A percentile compares a stretch with the other conserved stretches of the same genome.
Conservation (phyloP, 768 basidiomycete genomes). For the Suillus plorans region DNA sequence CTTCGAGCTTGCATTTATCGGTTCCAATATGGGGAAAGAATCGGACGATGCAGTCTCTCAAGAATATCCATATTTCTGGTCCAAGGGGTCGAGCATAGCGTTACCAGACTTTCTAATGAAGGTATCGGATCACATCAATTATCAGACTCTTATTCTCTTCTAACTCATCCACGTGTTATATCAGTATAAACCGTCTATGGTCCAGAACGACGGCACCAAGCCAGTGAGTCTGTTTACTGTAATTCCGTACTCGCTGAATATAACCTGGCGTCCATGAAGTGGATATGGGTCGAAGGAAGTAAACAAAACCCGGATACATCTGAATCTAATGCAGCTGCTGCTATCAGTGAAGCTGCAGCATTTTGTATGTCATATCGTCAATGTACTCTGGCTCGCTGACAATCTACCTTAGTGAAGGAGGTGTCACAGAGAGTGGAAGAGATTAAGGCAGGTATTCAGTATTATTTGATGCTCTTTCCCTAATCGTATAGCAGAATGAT, state of each 20-base stretch:
- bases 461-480: background rate
- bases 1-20: background rate
- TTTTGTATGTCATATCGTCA: slow-evolving; percentile 36
- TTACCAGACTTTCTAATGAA: slow-evolving; percentile 57
- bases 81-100: slow-evolving; percentile 36
- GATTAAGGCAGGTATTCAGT: slow-evolving; percentile 48
- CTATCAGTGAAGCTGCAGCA: slow-evolving; percentile 45
- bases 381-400: background rate
- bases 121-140: slow-evolving; percentile 29
- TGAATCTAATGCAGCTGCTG: slow-evolving; percentile 23
- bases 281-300: slow-evolving; percentile 58
- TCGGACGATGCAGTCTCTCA: slow-evolving; percentile 42
- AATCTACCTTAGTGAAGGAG: slow-evolving; percentile 46
- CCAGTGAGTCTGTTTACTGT: slow-evolving; percentile 47
- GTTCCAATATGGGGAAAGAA: background rate
- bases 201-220: slow-evolving; percentile 73
- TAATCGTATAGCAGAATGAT: slow-evolving; percentile 49
- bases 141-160: background rate
- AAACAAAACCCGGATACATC: slow-evolving; percentile 8
- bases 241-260: background rate
- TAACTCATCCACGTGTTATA: background rate
- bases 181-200: slow-evolving; percentile 76
- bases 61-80: slow-evolving; percentile 55
- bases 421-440: slow-evolving; percentile 55
- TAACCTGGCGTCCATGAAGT: slow-evolving; percentile 36